phyloP scores from a whole-genome alignment of 495 filamentous ascomycete species.

The Terfezia boudieri region DNA sequence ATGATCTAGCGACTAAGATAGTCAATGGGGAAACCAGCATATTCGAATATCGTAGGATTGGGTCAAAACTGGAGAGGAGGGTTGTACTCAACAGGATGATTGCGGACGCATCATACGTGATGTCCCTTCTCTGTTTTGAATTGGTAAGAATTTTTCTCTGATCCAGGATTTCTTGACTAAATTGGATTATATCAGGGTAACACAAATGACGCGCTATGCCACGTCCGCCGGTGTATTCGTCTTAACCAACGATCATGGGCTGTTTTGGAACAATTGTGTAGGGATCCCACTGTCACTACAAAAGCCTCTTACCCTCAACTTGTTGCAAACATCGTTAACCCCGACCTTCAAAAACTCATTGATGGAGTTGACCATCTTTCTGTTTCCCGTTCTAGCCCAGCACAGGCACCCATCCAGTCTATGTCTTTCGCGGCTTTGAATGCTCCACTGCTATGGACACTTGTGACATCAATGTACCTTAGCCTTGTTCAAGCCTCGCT shows the following conservation, averaged over 20 bases:
- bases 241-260: slow-evolving; percentile 18
- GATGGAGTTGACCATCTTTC: slow-evolving; percentile 6
- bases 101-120: slow-evolving; percentile 28
- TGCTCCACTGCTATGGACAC: slow-evolving; percentile 58
- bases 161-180: slow-evolving; percentile 1
- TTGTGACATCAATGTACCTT: slow-evolving; percentile 48
- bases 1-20: slow-evolving; percentile 5
- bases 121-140: slow-evolving; percentile 17
- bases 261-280: slow-evolving; percentile 19
- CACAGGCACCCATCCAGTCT: slow-evolving; percentile 5
- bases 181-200: slow-evolving; percentile 11
- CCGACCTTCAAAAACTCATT: not conserved
- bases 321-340: not conserved
- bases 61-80: slow-evolving; percentile 7
- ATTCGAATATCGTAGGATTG: not conserved
- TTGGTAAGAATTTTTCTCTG: slow-evolving; percentile 9
- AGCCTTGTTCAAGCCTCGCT: slow-evolving; percentile 46
- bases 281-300: slow-evolving; percentile 9
- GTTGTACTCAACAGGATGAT: slow-evolving; percentile 18
- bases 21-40: slow-evolving; percentile 8
- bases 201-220: slow-evolving; percentile 13
- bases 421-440: slow-evolving; percentile 19
- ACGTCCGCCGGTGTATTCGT: slow-evolving; percentile 17
- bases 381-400: not conserved
- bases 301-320: not conserved